Conservation (phyloP, 2,329 filamentous ascomycete species). For the Zymoseptoria ardabiliae region DNA sequence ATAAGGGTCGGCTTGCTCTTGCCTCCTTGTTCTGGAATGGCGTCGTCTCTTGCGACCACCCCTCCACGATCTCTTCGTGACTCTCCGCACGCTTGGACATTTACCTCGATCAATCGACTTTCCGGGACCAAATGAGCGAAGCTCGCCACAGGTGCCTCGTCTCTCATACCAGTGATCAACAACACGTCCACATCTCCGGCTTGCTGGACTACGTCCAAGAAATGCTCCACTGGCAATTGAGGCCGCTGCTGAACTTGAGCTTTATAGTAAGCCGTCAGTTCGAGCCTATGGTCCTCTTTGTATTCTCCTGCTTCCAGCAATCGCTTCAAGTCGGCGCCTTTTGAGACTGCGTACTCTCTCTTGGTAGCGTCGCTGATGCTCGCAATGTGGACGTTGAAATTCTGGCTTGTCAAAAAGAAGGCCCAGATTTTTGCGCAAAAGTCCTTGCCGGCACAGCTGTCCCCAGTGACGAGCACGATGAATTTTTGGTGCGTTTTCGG, state of each 20-base stretch:
- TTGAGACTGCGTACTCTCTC: slow-evolving; percentile 46
- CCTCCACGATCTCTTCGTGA: slow-evolving; percentile 34
- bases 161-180: slow-evolving; percentile 57
- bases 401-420: slow-evolving; percentile 27
- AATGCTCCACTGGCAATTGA: slow-evolving; percentile 45
- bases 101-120: slow-evolving; percentile 49
- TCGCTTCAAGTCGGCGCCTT: slow-evolving; percentile 41
- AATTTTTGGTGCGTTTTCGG: slow-evolving; percentile 35
- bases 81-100: slow-evolving; percentile 36
- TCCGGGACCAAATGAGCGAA: slow-evolving; percentile 50
- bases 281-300: slow-evolving; percentile 53
- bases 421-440: slow-evolving; percentile 49
- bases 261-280: slow-evolving; percentile 47
- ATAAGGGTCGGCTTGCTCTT: slow-evolving; percentile 35
- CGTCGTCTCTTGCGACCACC: slow-evolving; percentile 10
- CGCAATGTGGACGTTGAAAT: slow-evolving; percentile 34
- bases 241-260: slow-evolving; percentile 39
- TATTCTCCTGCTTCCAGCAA: slow-evolving; percentile 50
- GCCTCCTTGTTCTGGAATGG: slow-evolving; percentile 9
- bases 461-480: slow-evolving; percentile 52
- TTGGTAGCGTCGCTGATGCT: slow-evolving; percentile 56
- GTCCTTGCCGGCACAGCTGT: slow-evolving; percentile 53
- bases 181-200: slow-evolving; percentile 46
- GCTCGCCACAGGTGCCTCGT: slow-evolving; percentile 48
- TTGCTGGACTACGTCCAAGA: slow-evolving; percentile 39